These are phyloP conservation scores for Aspergillus jensenii DNA, from an alignment of 2,329 filamentous ascomycete species.

Conservation along the genomic window DNA sequence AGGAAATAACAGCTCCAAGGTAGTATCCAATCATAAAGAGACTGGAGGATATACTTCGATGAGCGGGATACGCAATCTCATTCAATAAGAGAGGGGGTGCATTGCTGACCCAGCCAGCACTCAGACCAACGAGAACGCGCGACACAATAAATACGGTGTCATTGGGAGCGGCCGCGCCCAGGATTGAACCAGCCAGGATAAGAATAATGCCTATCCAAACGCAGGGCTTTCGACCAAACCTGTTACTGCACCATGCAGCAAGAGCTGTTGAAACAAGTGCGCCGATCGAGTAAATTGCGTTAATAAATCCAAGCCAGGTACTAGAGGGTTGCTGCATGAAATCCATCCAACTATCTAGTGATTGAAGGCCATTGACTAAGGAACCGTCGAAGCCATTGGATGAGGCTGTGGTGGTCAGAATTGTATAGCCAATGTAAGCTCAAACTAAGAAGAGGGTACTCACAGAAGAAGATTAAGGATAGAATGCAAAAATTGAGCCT, in stretches of 20 bases:
- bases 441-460: background rate
- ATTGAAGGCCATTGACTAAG: conserved; percentile 32
- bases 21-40: conserved; percentile 40
- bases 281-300: conserved; percentile 31
- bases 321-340: conserved; percentile 31
- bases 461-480: conserved; percentile 3
- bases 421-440: background rate
- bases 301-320: conserved; percentile 32
- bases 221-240: conserved; percentile 34
- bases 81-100: conserved; percentile 42
- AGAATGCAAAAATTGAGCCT: conserved; percentile 4
- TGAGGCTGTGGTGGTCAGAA: conserved; percentile 1
- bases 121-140: conserved; percentile 39
- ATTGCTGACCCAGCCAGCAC: conserved; percentile 33
- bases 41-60: conserved; percentile 35
- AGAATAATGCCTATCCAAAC: conserved; percentile 31
- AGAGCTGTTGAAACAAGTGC: conserved; percentile 27
- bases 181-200: conserved; percentile 19
- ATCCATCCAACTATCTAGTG: conserved; percentile 31
- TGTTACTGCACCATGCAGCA: conserved; percentile 34
- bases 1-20: conserved; percentile 25
- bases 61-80: conserved; percentile 46
- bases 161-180: conserved; percentile 26
- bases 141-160: conserved; percentile 33
- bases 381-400: conserved; percentile 14